These are phyloP conservation scores for Darksidea phi DNA, from an alignment of 495 filamentous ascomycete genomes.

Conservation along the genomic window DNA sequence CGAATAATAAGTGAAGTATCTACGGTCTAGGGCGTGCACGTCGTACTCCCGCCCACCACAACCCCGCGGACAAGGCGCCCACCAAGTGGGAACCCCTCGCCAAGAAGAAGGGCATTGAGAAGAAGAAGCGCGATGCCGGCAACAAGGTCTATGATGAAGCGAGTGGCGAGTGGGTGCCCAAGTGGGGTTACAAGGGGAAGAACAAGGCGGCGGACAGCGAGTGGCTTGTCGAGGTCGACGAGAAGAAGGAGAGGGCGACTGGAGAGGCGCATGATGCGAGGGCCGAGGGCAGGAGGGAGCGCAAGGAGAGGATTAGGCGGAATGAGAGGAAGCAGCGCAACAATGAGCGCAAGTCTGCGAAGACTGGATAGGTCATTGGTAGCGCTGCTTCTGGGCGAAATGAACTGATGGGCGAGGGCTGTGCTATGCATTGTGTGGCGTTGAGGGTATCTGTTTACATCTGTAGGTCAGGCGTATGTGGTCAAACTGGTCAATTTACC, in stretches of 20 bases:
- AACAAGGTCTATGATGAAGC: slow-evolving; percentile 82
- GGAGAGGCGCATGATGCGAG: slow-evolving; percentile 54
- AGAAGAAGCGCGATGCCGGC: slow-evolving; percentile 61
- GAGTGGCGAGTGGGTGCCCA: slow-evolving; percentile 82
- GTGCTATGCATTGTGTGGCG: too few relatives aligned
- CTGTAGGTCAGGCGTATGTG: too few relatives aligned
- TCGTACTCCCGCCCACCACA: slow-evolving; percentile 68
- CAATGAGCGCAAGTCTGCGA: slow-evolving; percentile 37
- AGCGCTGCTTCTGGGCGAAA: not conserved
- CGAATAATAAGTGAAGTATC: too few relatives aligned
- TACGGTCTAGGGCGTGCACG: slow-evolving; percentile 59
- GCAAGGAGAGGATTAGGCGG: slow-evolving; percentile 37
- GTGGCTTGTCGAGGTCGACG: slow-evolving; percentile 89
- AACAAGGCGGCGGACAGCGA: slow-evolving; percentile 75
- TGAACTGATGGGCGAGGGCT: too few relatives aligned
- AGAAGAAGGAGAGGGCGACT: slow-evolving; percentile 63
- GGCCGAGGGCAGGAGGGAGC: slow-evolving; percentile 56
- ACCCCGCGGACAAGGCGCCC: slow-evolving; percentile 66
- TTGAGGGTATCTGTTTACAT: too few relatives aligned
- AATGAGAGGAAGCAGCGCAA: slow-evolving; percentile 38
- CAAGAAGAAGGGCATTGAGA: slow-evolving; percentile 88
- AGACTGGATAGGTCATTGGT: slow-evolving; percentile 26
- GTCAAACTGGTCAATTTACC: too few relatives aligned
- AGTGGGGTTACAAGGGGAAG: slow-evolving; percentile 93
- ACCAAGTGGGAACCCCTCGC: slow-evolving; percentile 97